These are phyloP conservation scores for Aspergillus floridensis DNA, from an alignment of 2,329 filamentous ascomycete species.

Conservation along the genomic window DNA sequence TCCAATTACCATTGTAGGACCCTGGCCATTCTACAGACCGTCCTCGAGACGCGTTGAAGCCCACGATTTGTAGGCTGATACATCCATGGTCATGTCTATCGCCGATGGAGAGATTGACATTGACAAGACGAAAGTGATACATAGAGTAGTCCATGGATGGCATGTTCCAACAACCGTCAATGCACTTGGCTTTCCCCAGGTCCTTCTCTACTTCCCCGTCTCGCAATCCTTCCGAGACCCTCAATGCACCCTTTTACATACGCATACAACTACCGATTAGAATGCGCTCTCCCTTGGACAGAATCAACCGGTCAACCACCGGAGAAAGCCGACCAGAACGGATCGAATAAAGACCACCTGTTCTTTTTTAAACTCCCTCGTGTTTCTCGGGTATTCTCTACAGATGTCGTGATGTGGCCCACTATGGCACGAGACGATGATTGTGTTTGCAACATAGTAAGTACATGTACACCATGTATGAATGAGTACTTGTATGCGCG, in stretches of 20 bases:
- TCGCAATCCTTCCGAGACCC: slow-evolving; percentile 5
- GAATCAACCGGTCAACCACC: not conserved
- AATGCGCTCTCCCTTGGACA: not conserved
- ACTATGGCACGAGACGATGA: not conserved
- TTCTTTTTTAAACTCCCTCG: not conserved
- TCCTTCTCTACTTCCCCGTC: too few species aligned
- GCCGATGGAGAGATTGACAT: not conserved
- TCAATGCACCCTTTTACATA: not conserved
- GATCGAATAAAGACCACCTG: not conserved
- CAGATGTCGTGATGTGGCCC: not conserved
- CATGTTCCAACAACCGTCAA: not conserved
- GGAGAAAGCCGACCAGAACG: not conserved
- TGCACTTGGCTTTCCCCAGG: not conserved
- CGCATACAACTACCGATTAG: not conserved
- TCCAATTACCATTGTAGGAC: not conserved
- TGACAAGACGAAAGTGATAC: not conserved
- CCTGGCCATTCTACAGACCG: not conserved
- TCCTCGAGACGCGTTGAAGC: not conserved
- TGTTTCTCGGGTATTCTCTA: not conserved
- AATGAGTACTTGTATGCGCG: too few species aligned
- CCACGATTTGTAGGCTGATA: not conserved
- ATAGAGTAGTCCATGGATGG: not conserved
- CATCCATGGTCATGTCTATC: not conserved
- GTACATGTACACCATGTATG: too few species aligned
- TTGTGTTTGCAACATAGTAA: not conserved